These are phyloP conservation scores for Saccharomyces hybrid DNA, from an alignment of 1,139 yeast genomes.

Conservation along the genomic window DNA sequence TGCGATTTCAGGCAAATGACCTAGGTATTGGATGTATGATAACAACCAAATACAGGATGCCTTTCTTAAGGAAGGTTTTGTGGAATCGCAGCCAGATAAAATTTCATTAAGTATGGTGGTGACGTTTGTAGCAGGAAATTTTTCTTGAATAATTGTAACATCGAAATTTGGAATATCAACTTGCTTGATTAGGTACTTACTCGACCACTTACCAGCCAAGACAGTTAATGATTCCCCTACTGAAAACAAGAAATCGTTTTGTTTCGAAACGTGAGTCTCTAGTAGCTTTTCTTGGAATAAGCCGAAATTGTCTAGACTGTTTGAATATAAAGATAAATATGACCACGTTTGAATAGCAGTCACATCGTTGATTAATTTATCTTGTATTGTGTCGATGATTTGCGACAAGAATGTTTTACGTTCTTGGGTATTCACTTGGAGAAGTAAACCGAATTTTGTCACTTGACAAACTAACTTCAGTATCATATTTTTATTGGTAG, in stretches of 20 bases:
- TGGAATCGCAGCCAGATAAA: slow-evolving; percentile 46
- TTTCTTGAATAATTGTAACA: slow-evolving; percentile 12
- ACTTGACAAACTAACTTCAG: slow-evolving; percentile 48
- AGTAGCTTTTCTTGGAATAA: slow-evolving; percentile 41
- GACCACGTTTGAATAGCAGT: slow-evolving; percentile 50
- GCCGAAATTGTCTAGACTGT: slow-evolving; percentile 24
- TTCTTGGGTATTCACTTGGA: slow-evolving; percentile 22
- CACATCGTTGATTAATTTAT: slow-evolving; percentile 53
- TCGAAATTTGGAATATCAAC: slow-evolving; percentile 38
- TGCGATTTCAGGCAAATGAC: slow-evolving; percentile 38
- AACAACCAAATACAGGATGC: slow-evolving; percentile 84
- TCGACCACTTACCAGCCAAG: slow-evolving; percentile 68
- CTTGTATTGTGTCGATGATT: slow-evolving; percentile 14
- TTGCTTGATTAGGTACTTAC: slow-evolving; percentile 45
- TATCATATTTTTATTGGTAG: slow-evolving; percentile 28
- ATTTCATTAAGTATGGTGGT: slow-evolving; percentile 39
- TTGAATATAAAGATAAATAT: slow-evolving; percentile 41
- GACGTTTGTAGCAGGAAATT: slow-evolving; percentile 6
- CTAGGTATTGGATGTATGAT: slow-evolving; percentile 69
- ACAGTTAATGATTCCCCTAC: slow-evolving; percentile 80
- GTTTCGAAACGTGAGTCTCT: slow-evolving; percentile 58
- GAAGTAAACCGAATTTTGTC: slow-evolving; percentile 52
- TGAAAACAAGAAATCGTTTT: slow-evolving; percentile 64
- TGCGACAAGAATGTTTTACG: slow-evolving; percentile 22
- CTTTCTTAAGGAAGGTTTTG: slow-evolving; percentile 67